phyloP scores from a whole-genome alignment of 768 basidiomycete species.

The Chalciporus pseudorubinellus region DNA sequence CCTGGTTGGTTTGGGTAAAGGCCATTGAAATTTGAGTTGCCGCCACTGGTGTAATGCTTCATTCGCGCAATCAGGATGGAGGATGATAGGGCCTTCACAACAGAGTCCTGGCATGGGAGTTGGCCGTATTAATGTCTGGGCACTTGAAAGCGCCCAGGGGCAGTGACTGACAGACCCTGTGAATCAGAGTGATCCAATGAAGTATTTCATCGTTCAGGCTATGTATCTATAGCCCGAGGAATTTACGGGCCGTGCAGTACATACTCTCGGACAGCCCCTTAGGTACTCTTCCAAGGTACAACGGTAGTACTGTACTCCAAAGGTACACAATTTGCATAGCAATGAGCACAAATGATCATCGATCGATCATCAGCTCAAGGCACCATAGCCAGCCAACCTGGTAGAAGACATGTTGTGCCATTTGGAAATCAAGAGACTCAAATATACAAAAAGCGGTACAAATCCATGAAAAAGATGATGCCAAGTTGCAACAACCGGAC shows the following conservation, averaged over 20 bases:
- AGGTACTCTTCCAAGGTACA: too few relatives aligned
- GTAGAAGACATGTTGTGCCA: background rate
- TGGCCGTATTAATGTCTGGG: background rate
- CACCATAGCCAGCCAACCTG: too few relatives aligned
- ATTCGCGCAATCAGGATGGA: conserved; percentile 2
- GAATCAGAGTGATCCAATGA: too few relatives aligned
- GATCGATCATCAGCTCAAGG: too few relatives aligned
- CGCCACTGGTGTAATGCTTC: conserved; percentile 1
- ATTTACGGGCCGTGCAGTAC: too few relatives aligned
- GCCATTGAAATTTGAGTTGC: conserved; percentile 1
- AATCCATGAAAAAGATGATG: conserved; percentile 10
- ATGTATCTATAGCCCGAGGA: too few relatives aligned
- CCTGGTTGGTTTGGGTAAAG: background rate
- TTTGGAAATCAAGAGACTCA: background rate
- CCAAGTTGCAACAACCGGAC: background rate
- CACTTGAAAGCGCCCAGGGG: background rate
- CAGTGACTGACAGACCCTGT: background rate
- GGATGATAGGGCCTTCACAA: background rate
- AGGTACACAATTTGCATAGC: too few relatives aligned
- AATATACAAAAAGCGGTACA: conserved; percentile 9
- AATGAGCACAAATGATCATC: too few relatives aligned
- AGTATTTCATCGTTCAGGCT: too few relatives aligned
- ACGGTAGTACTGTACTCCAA: too few relatives aligned
- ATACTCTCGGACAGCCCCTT: too few relatives aligned
- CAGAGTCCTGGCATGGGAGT: background rate